Base-by-base conservation (phyloP, 73 alveolate species). In the Paramecium sexaurelia region DNA sequence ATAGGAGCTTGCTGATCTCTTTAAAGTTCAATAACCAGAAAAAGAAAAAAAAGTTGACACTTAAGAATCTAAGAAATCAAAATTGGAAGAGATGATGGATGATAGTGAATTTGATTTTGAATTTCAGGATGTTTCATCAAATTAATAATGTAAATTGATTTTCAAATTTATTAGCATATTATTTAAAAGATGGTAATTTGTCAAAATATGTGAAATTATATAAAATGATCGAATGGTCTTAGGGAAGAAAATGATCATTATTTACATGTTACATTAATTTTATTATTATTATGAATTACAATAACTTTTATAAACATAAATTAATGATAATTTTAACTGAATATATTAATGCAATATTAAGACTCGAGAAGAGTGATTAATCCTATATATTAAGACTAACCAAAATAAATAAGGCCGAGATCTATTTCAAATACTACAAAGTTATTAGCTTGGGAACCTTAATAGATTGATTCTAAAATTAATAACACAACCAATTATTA, bases 321-420 rank as follows among this genome's bases (percentile, higher is more conserved):
- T 35, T 20, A 71, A 71, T 71, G 56, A 71, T 35, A 33, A 71
- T 11, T 35, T 71, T 71, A 71, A 71, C 86, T 71, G 86, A 71
- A 71, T 71, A 71, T 35, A 71, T 71, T 71, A 35, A 71, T 71
- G 86, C 57, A 33, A 13, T 71, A 71, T 71, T 71, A 71, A 71
- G 56, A 71, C 56, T 71, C 86, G 35, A 32, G 86, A 71, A 71
- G 86, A 71, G 86, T 71, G 86, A 36, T 71, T 33, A 71, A 71
- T 71, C 86, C 86, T 71, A 32, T 27, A 0, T 71, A 35, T 37
- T 36, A 71, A 71, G 55, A 71, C 8, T 19, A 37, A 35, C 86
- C 86, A 3, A 71, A 71, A 10, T 37, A 32, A 35, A 11, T 71
- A 10, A 32, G 56, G 35, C 43, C 37, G 7, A 71, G 86, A 71